Percentiles rank a stretch among this genome's conserved stretches.
phyloP scores from a whole-genome alignment of 805 yeast species.

The Metschnikowia sp. region DNA sequence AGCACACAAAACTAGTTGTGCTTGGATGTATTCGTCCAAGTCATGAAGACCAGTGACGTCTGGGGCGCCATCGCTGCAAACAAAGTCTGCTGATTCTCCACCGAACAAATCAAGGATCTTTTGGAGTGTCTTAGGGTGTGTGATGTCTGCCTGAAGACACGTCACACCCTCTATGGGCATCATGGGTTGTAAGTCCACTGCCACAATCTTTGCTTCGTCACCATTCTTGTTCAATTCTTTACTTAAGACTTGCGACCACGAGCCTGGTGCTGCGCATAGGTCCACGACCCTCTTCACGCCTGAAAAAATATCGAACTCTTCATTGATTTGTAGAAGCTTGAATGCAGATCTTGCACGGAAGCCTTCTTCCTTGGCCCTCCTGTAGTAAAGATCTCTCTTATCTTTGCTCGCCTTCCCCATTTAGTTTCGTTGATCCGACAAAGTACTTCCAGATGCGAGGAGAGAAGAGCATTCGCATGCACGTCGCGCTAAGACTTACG shows the following conservation, averaged over 20 bases:
- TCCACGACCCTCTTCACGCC: constrained; percentile 85
- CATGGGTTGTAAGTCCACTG: constrained; percentile 97
- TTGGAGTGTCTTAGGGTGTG: constrained; percentile 86
- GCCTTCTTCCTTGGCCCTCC: constrained; percentile 97
- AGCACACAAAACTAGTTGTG: constrained; percentile 88
- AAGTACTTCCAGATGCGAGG: constrained; percentile 1
- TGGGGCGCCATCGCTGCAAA: constrained; percentile 97
- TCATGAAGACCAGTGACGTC: constrained; percentile 98
- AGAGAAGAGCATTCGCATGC: background rate
- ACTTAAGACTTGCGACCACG: constrained; percentile 95
- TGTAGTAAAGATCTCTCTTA: constrained; percentile 83
- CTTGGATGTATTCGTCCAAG: constrained; percentile 94
- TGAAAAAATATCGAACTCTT: constrained; percentile 78
- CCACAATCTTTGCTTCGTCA: constrained; percentile 67
- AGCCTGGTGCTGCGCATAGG: constrained; percentile 75
- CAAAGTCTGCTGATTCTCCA: constrained; percentile 92
- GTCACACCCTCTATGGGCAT: constrained; percentile 91
- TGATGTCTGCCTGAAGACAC: constrained; percentile 92
- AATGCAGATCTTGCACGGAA: constrained; percentile 97
- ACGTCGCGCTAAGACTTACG: background rate
- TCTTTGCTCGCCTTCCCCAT: constrained; percentile 93
- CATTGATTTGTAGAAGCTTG: constrained; percentile 85
- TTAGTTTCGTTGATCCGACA: background rate
- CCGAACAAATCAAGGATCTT: constrained; percentile 78
- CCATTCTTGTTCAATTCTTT: constrained; percentile 46